Conservation (phyloP, 1,284 basidiomycete genomes). For the Leccinum griseonigrum region DNA sequence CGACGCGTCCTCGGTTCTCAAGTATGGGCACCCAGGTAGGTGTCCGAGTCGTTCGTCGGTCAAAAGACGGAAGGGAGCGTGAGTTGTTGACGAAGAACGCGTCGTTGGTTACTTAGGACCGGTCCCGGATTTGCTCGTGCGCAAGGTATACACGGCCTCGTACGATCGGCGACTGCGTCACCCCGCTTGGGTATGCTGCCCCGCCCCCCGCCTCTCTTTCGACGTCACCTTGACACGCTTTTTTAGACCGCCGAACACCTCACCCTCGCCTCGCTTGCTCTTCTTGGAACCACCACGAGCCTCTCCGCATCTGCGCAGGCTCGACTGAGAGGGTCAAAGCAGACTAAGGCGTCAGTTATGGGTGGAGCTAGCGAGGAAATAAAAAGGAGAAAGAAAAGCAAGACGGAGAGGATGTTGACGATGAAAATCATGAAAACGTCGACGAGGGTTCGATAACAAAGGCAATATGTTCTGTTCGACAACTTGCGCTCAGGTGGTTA, state of each 20-base stretch:
- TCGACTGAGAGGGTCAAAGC: slow-evolving; percentile 24
- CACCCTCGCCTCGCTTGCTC: slow-evolving; percentile 69
- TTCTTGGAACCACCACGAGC: slow-evolving; percentile 68
- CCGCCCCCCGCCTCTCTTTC: not conserved
- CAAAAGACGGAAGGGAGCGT: not conserved
- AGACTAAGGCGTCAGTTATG: slow-evolving; percentile 9
- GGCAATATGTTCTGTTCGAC: slow-evolving; percentile 65
- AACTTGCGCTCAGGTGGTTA: slow-evolving; percentile 83
- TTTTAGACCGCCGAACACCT: slow-evolving; percentile 84
- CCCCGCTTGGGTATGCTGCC: slow-evolving; percentile 79
- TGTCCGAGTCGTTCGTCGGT: not conserved
- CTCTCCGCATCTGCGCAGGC: slow-evolving; percentile 66
- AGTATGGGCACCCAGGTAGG: slow-evolving; percentile 71
- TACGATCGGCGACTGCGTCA: slow-evolving; percentile 92
- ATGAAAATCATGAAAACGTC: slow-evolving; percentile 28
- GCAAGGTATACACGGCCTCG: slow-evolving; percentile 82
- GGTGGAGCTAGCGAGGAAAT: slow-evolving; percentile 24
- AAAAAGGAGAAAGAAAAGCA: slow-evolving; percentile 40
- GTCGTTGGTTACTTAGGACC: slow-evolving; percentile 57
- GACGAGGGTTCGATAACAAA: slow-evolving; percentile 41
- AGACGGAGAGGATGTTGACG: slow-evolving; percentile 31
- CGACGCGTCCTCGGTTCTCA: slow-evolving; percentile 44
- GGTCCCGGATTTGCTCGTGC: slow-evolving; percentile 74
- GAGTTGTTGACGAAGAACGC: not conserved
- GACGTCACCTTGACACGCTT: not conserved